Evolutionary conservation across 768 basidiomycete genomes (phyloP), one percentile per base, ranked within the genome.

Genomic region (Suillus brevipes): DNA sequence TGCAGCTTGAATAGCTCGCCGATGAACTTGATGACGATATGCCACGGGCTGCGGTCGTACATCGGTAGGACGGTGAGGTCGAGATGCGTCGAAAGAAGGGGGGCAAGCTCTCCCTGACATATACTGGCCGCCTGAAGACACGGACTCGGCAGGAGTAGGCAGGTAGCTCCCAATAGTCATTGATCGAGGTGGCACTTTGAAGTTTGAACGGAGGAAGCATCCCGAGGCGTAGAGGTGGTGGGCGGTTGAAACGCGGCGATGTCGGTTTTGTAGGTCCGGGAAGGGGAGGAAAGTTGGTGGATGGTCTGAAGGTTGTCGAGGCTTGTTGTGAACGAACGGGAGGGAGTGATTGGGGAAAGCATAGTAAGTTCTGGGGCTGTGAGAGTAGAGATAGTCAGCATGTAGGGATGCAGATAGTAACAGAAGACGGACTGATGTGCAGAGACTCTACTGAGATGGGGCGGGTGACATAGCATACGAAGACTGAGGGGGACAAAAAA

Each of bases 311-410:
- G 1, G 40, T 10, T 18, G 67, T 66, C 0, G 68, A 13, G 5
- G 50, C 60, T 40, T 70, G 71, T 16, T 78, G 77, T 14, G 82
- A 80, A 43, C 87, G 85, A 16, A 91, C 87, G 2, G 90, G 85
- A 2, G 92, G 92, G 7, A 93, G 81, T 10, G 77, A 78, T 49
- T 84, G 74, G 0, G 91, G 90, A 73, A 87, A 91, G 47, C 85
- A 81, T 3, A 87, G 86, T 20, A 87, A 72, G 66, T 81, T 87
- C 6, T 82, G 73, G 53, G n/a, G 90, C 89, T 91, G 72, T 66
- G 25, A 67, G 50, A 34, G 62, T 65, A 14, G 65, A 58, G 18
- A 31, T 52, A 28, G 18, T 72, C 58, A 67, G 57, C 34, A 64
- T 45, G 64, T 12, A 59, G 37, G 49, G n/a, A 64, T n/a, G 50